Conservation (phyloP, 2,329 filamentous ascomycete species). For the Pseudogymnoascus pannorum region DNA sequence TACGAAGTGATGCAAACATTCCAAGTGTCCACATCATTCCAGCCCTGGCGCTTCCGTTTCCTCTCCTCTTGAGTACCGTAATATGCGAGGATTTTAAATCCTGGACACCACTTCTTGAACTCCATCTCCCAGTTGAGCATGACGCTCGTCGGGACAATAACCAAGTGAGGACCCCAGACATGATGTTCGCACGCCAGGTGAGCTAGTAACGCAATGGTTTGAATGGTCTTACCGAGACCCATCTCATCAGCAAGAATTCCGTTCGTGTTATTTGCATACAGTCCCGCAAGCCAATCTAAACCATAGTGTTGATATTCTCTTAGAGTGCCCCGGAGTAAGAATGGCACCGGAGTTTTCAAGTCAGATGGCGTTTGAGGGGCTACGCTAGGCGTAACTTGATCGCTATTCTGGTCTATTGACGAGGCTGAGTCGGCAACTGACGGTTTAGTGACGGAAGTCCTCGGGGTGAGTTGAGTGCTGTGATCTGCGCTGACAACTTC, state of each 20-base stretch:
- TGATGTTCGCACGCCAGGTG: conserved; percentile 85
- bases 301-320: conserved; percentile 96
- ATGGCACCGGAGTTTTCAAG: conserved; percentile 65
- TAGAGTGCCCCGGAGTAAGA: conserved; percentile 77
- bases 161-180: conserved; percentile 91
- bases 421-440: conserved; percentile 30
- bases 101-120: conserved; percentile 98
- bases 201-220: conserved; percentile 89
- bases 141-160: conserved; percentile 94
- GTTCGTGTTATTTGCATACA: conserved; percentile 89
- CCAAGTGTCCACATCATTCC: conserved; percentile 89
- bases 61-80: conserved; percentile 92
- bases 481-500: conserved; percentile 25
- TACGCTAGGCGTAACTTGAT: conserved; percentile 30
- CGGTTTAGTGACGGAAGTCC: conserved; percentile 28
- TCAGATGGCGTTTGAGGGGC: conserved; percentile 33
- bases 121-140: conserved; percentile 99
- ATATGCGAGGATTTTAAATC: conserved; percentile 96
- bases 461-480: conserved; percentile 31
- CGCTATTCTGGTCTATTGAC: conserved; percentile 27
- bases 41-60: conserved; percentile 82
- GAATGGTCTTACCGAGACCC: conserved; percentile 96
- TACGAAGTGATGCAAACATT: conserved; percentile 98
- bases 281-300: conserved; percentile 90
- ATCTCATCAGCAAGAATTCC: conserved; percentile 97